Evolutionary conservation across 805 yeast species (phyloP).

Genomic region (Metschnikowia henanensis): DNA sequence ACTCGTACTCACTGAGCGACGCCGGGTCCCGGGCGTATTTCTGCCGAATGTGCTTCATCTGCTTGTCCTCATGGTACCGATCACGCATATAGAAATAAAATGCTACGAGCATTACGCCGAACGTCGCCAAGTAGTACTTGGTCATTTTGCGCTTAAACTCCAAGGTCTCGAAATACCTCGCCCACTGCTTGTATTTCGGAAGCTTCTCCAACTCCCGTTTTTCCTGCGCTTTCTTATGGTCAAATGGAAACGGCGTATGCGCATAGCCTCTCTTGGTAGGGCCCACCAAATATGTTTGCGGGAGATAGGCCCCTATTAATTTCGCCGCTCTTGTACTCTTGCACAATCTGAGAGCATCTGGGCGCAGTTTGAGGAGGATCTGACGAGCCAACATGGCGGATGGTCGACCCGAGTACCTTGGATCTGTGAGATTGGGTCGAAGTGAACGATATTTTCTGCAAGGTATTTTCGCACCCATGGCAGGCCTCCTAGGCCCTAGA

Average conservation of each 20-base stretch:
- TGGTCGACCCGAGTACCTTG: no score
- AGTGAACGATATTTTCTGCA: no score
- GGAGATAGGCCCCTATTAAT: no score
- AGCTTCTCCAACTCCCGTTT: slow-evolving; percentile 28
- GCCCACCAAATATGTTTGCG: no score
- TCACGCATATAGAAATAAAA: slow-evolving; percentile 69
- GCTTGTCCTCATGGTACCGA: slow-evolving; percentile 63
- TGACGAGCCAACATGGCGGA: no score
- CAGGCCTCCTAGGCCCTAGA: no score
- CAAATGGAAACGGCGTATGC: slow-evolving; percentile 37
- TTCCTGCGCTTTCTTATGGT: slow-evolving; percentile 28
- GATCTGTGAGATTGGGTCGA: no score
- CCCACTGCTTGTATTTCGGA: slow-evolving; percentile 42
- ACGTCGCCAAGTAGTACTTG: slow-evolving; percentile 60
- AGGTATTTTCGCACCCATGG: no score
- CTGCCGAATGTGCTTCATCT: slow-evolving; percentile 43
- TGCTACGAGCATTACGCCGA: slow-evolving; percentile 53
- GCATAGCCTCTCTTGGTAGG: slow-evolving; percentile 11
- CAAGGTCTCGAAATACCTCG: slow-evolving; percentile 45
- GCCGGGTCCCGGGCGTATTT: slow-evolving; percentile 37
- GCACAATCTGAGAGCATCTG: no score
- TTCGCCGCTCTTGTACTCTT: no score
- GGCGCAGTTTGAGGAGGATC: no score
- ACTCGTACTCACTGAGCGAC: slow-evolving; percentile 60
- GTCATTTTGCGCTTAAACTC: slow-evolving; percentile 61